Conservation (phyloP, 179 eudicot species). For the Spinacia oleracea region DNA sequence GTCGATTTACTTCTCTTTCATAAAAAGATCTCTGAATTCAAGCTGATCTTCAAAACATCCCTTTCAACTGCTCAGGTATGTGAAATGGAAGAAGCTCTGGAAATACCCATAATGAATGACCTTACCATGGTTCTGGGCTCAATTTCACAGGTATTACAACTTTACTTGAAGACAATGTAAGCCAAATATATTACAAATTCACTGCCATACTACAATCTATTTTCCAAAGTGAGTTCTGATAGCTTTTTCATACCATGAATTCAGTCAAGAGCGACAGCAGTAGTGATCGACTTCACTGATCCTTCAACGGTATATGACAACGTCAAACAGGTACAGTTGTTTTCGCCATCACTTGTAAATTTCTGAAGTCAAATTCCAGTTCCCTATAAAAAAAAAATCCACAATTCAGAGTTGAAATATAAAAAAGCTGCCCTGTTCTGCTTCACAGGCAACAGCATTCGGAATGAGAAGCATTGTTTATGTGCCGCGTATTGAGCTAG, state of each 20-base stretch:
- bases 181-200: not conserved
- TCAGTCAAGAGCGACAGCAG: constrained; percentile 66
- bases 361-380: not conserved
- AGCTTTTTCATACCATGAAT: constrained; percentile 8
- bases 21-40: not conserved
- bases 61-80: constrained; percentile 48
- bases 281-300: constrained; percentile 87
- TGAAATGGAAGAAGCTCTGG: constrained; percentile 86
- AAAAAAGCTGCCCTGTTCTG: constrained; percentile 10
- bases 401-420: constrained; percentile 13
- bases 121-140: constrained; percentile 93
- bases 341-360: not conserved
- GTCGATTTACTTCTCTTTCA: not conserved
- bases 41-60: not conserved
- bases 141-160: constrained; percentile 76
- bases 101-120: constrained; percentile 82
- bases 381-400: not conserved
- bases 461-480: constrained; percentile 88
- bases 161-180: not conserved
- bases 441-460: constrained; percentile 82
- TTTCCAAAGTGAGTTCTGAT: constrained; percentile 15
- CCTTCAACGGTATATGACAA: constrained; percentile 86
- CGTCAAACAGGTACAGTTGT: constrained; percentile 69
- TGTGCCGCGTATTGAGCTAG: constrained; percentile 71
- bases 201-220: not conserved